A percentile compares a stretch with the other conserved stretches of the same genome.
These are phyloP conservation scores for Pythium rishiriense DNA, from an alignment of 352 stramenopile species.

Conservation along the genomic window DNA sequence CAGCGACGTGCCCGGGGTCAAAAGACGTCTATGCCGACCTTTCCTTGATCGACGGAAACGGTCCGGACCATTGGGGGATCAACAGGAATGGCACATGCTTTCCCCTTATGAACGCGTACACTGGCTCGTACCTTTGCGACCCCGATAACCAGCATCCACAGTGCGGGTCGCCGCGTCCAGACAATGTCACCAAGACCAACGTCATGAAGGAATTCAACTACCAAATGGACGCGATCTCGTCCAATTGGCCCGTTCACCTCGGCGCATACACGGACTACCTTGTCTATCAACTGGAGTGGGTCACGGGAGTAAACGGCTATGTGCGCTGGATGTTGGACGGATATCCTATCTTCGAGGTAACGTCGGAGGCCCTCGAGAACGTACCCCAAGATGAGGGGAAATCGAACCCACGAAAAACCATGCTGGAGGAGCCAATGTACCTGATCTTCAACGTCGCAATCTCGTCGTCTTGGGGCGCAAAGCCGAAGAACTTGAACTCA, in stretches of 20 bases:
- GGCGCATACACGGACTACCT: conserved; percentile 49
- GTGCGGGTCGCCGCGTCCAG: neutral
- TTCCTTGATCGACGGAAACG: conserved; percentile 33
- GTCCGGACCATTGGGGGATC: conserved; percentile 47
- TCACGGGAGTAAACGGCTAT: conserved; percentile 49
- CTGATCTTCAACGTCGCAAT: conserved; percentile 62
- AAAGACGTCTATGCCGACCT: conserved; percentile 41
- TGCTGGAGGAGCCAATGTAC: conserved; percentile 64
- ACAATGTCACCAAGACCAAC: conserved; percentile 14
- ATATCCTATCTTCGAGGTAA: conserved; percentile 48
- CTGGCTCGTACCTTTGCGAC: conserved; percentile 51
- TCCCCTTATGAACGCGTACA: conserved; percentile 54
- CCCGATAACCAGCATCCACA: conserved; percentile 36
- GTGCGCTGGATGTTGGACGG: conserved; percentile 49
- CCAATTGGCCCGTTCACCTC: conserved; percentile 60
- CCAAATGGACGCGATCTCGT: conserved; percentile 66
- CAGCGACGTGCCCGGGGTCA: neutral
- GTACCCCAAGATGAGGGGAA: conserved; percentile 37
- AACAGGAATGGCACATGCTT: conserved; percentile 66
- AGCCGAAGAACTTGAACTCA: conserved; percentile 41
- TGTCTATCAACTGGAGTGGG: conserved; percentile 61
- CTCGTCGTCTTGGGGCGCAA: conserved; percentile 41
- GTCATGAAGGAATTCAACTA: conserved; percentile 35
- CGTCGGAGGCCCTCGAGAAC: conserved; percentile 43
- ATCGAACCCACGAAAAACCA: conserved; percentile 51